These are phyloP conservation scores for Melastoma malabathricum DNA, from an alignment of 345 rosid species.

Conservation along the genomic window DNA sequence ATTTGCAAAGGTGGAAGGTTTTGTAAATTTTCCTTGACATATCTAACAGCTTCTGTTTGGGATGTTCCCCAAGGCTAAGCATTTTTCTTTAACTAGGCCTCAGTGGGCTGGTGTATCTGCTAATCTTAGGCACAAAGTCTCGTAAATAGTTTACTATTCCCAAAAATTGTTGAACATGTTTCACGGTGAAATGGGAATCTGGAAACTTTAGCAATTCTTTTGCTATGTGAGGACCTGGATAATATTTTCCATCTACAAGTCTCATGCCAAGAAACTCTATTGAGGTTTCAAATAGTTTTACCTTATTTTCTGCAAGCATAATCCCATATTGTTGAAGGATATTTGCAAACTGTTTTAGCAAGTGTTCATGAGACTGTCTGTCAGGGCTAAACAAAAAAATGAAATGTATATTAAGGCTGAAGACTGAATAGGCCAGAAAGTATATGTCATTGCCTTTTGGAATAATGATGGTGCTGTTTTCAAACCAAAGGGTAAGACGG, in stretches of 20 bases:
- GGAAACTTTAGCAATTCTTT: background rate
- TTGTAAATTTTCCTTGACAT: background rate
- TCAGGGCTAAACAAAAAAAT: no score
- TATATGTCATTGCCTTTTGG: no score
- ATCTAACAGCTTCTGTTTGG: background rate
- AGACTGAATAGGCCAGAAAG: no score
- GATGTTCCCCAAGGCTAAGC: background rate
- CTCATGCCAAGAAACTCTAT: background rate
- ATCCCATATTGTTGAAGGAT: background rate
- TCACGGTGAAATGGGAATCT: background rate
- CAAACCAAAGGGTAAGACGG: no score
- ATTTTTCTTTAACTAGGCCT: no score
- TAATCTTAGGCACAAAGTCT: background rate
- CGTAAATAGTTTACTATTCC: no score
- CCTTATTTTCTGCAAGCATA: background rate
- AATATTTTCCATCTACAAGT: no score
- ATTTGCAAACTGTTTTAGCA: background rate
- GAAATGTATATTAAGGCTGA: no score
- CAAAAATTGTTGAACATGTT: no score
- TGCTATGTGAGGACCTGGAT: background rate
- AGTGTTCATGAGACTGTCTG: background rate
- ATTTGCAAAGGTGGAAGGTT: background rate
- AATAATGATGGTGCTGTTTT: no score
- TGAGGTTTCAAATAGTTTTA: background rate
- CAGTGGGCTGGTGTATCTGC: background rate